Conservation (phyloP, 176 grass and related monocot species). For the Triticum timopheevii region DNA sequence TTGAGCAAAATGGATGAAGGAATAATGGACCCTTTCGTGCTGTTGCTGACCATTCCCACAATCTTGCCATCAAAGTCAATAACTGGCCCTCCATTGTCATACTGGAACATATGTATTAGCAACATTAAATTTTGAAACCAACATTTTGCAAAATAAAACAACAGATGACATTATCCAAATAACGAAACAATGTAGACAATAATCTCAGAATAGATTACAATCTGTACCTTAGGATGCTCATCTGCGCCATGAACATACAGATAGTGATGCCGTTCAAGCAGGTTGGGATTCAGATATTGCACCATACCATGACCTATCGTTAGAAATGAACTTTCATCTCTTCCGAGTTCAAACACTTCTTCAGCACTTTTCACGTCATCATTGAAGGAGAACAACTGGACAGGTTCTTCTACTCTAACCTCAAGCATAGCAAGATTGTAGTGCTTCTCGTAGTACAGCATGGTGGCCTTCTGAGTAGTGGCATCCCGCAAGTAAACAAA, state of each 20-base stretch:
- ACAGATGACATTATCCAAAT: neutral
- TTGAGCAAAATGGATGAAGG: conserved; percentile 2
- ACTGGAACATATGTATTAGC: neutral
- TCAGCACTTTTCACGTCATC: neutral
- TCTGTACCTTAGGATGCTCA: neutral
- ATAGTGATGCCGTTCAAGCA: neutral
- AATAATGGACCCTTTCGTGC: neutral
- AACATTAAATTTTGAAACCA: neutral
- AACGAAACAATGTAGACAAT: neutral
- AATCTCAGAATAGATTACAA: neutral
- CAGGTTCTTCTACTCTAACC: neutral
- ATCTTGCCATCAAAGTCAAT: neutral
- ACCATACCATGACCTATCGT: neutral
- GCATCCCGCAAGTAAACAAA: neutral
- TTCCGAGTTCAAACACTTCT: neutral
- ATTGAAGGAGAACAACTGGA: neutral
- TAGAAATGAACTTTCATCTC: neutral
- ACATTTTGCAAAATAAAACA: neutral
- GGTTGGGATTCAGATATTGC: neutral
- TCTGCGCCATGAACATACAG: neutral
- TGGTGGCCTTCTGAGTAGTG: neutral
- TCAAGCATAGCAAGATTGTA: conserved; percentile 11
- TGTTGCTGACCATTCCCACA: neutral
- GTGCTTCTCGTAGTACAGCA: conserved; percentile 24
- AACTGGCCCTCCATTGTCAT: neutral